Conservation (phyloP, 805 yeast species). For the Kluyveromyces wickerhamii region DNA sequence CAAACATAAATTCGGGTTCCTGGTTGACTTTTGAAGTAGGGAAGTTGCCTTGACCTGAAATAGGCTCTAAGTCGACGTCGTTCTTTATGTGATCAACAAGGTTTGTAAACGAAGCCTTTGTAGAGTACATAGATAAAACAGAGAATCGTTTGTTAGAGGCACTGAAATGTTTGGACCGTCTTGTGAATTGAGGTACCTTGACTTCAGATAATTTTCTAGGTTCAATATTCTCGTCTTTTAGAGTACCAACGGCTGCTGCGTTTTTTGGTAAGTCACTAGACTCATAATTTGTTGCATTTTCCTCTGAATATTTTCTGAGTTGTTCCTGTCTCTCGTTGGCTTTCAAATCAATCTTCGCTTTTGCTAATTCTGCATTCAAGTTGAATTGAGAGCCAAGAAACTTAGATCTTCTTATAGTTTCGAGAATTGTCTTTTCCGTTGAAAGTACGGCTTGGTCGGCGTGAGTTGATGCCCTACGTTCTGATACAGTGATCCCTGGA, state of each 20-base stretch:
- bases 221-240: constrained; percentile 21
- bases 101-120: constrained; percentile 56
- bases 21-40: constrained; percentile 13
- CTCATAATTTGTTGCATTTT: constrained; percentile 9
- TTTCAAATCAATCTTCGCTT: constrained; percentile 11
- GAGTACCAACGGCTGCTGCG: constrained; percentile 20
- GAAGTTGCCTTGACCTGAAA: constrained; percentile 12
- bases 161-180: constrained; percentile 56
- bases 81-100: constrained; percentile 38
- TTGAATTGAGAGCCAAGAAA: constrained; percentile 37
- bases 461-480: constrained; percentile 16
- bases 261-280: constrained; percentile 22
- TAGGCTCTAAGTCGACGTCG: constrained; percentile 9
- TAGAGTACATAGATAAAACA: constrained; percentile 63
- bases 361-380: constrained; percentile 26
- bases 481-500: constrained; percentile 30
- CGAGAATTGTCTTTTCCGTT: constrained; percentile 30
- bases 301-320: constrained; percentile 3
- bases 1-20: constrained; percentile 26
- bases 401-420: constrained; percentile 38
- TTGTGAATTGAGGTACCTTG: constrained; percentile 60
- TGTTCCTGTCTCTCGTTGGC: constrained; percentile 8
- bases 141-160: constrained; percentile 60
- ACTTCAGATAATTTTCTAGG: constrained; percentile 55
- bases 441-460: constrained; percentile 18